A percentile compares a stretch with the other conserved stretches of the same genome.
phyloP scores from a whole-genome alignment of 192 early-diverging fungal species.

The Backusella liffmaniae region DNA sequence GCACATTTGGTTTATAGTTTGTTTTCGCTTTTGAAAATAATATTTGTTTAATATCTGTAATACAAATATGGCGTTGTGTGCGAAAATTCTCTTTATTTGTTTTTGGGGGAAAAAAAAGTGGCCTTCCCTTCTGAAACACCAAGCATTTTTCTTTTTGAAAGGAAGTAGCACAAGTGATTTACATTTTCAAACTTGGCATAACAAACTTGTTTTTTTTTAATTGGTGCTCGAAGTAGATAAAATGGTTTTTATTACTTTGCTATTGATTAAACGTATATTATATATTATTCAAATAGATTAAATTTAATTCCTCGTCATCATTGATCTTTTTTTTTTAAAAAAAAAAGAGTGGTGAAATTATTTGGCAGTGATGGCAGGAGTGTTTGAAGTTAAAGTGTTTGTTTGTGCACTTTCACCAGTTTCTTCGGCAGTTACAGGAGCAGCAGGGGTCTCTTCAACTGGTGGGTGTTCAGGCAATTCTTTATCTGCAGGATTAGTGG shows the following conservation, averaged over 20 bases:
- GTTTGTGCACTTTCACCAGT: neutral
- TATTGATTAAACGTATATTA: constrained; percentile 3
- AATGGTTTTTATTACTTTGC: neutral
- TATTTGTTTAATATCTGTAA: neutral
- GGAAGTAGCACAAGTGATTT: neutral
- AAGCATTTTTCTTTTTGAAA: neutral
- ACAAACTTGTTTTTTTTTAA: neutral
- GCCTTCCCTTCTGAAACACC: neutral
- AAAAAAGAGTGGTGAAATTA: neutral
- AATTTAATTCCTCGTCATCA: neutral
- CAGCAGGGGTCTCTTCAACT: neutral
- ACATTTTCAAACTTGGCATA: neutral
- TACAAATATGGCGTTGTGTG: neutral
- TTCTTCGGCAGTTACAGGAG: neutral
- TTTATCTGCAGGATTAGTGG: neutral
- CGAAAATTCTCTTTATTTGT: neutral
- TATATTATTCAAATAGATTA: neutral
- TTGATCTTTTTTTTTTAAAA: neutral
- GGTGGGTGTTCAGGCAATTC: neutral
- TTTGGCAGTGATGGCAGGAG: neutral
- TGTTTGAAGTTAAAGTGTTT: neutral
- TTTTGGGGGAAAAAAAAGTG: neutral
- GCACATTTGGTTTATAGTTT: neutral
- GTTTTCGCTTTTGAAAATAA: neutral
- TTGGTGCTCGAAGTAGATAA: neutral